Conservation (phyloP, 2,329 filamentous ascomycete species). For the Monilinia aucupariae region DNA sequence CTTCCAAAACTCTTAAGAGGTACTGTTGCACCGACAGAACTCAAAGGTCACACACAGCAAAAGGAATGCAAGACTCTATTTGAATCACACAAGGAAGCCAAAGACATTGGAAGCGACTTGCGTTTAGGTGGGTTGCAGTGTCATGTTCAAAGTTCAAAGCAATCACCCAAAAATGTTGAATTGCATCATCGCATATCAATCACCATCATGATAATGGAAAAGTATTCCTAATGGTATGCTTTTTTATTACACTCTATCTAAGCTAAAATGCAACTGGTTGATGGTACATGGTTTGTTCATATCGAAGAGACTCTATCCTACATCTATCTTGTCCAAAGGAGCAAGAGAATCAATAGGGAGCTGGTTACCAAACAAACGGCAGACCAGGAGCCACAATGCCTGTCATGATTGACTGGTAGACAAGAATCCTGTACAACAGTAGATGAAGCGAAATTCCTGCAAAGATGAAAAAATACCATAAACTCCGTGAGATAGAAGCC, state of each 20-base stretch:
- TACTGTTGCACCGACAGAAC: not conserved
- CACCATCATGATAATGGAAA: not conserved
- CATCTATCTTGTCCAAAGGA: constrained; percentile 21
- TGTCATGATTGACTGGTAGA: constrained; percentile 13
- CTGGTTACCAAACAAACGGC: constrained; percentile 5
- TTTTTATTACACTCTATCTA: constrained; percentile 11
- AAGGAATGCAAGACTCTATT: not conserved
- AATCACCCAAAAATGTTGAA: no score
- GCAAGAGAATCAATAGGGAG: constrained; percentile 20
- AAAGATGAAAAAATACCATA: constrained; percentile 13
- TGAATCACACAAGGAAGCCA: not conserved
- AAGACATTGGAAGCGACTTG: not conserved
- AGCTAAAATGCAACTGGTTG: constrained; percentile 17
- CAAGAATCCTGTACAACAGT: constrained; percentile 15
- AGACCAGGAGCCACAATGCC: constrained; percentile 14
- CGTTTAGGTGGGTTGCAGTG: not conserved
- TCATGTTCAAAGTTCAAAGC: not conserved
- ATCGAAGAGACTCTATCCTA: constrained; percentile 18
- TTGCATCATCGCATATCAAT: not conserved
- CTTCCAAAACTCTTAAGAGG: no score
- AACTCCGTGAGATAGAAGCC: constrained; percentile 10
- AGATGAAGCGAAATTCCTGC: constrained; percentile 17
- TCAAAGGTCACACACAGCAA: not conserved
- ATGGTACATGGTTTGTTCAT: constrained; percentile 16
- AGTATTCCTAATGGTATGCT: not conserved